These are phyloP conservation scores for Colletotrichum camelliae DNA, from an alignment of 2,329 filamentous ascomycete genomes.

Conservation along the genomic window DNA sequence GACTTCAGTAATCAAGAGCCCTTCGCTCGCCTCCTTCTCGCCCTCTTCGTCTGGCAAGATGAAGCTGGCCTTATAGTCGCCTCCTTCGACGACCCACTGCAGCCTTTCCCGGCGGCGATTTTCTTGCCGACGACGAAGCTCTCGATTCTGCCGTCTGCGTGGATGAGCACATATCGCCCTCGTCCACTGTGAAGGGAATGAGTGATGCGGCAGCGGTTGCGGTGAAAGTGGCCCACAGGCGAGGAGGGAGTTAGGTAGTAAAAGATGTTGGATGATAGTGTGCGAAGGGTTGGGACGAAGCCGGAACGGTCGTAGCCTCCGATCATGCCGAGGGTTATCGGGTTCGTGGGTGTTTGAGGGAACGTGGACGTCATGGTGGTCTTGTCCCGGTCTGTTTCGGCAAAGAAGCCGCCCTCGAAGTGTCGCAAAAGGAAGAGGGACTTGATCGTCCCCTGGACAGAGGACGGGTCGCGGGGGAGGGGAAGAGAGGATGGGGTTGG, in stretches of 20 bases:
- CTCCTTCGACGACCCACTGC: conserved; percentile 74
- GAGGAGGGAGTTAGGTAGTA: conserved; percentile 62
- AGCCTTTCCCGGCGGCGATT: conserved; percentile 63
- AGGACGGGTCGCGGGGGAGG: conserved; percentile 11
- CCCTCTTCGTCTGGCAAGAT: conserved; percentile 51
- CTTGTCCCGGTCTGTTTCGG: conserved; percentile 62
- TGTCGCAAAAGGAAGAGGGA: conserved; percentile 57
- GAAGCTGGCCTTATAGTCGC: conserved; percentile 70
- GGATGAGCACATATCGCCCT: conserved; percentile 68
- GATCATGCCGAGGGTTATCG: conserved; percentile 47
- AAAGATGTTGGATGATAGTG: not conserved
- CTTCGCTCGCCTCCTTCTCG: conserved; percentile 43
- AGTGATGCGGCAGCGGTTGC: conserved; percentile 65
- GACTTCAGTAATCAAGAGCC: conserved; percentile 70
- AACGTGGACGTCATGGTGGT: conserved; percentile 62
- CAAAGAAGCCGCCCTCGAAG: conserved; percentile 70
- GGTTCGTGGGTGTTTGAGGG: conserved; percentile 40
- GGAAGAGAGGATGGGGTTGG: conserved; percentile 8
- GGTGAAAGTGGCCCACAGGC: conserved; percentile 66
- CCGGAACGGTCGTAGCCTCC: not conserved
- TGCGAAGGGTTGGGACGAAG: not conserved
- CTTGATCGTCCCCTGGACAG: conserved; percentile 29
- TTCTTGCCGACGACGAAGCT: conserved; percentile 67
- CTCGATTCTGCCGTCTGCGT: conserved; percentile 64
- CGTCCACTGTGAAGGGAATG: conserved; percentile 70